A percentile compares a stretch with the other conserved stretches of the same genome.
phyloP scores from a whole-genome alignment of 352 stramenopile species.

The Phytophthora fragariae region DNA sequence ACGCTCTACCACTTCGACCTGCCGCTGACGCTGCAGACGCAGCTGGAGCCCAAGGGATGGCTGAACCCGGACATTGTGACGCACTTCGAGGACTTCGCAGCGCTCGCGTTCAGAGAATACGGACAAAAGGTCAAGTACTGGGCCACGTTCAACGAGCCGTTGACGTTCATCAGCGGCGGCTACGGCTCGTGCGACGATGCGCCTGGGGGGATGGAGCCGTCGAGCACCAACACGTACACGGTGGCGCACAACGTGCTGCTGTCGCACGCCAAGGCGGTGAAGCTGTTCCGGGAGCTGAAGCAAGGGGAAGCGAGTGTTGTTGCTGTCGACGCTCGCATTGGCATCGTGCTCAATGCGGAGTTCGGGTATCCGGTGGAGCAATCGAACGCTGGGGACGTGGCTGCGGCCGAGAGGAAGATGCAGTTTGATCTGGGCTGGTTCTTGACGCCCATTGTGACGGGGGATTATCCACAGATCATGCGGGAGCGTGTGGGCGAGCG shows the following conservation, averaged over 20 bases:
- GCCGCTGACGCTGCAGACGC: constrained; percentile 84
- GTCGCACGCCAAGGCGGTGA: constrained; percentile 88
- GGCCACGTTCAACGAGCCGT: constrained; percentile 97
- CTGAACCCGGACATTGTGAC: constrained; percentile 59
- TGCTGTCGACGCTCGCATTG: constrained; percentile 77
- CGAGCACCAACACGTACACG: constrained; percentile 54
- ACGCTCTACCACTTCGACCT: constrained; percentile 98
- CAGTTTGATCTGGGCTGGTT: constrained; percentile 94
- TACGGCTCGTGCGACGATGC: constrained; percentile 82
- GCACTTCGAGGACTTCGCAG: constrained; percentile 90
- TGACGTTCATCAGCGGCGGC: constrained; percentile 84
- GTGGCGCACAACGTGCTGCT: constrained; percentile 92
- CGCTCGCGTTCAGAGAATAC: constrained; percentile 92
- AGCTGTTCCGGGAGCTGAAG: constrained; percentile 88
- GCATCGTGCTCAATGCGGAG: constrained; percentile 93
- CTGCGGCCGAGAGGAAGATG: constrained; percentile 83
- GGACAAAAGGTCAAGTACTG: constrained; percentile 93
- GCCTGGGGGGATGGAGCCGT: constrained; percentile 40
- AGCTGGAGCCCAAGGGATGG: constrained; percentile 76
- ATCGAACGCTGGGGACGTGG: constrained; percentile 47
- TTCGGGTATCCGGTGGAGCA: constrained; percentile 78
- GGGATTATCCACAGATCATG: constrained; percentile 95
- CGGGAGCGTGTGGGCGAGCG: constrained; percentile 69
- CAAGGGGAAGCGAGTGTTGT: constrained; percentile 16
- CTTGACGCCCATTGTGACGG: constrained; percentile 89